Evolutionary conservation across 2,329 filamentous ascomycete genomes (phyloP), one percentile per base, ranked within the genome.

Genomic region (Coniella lustricola): DNA sequence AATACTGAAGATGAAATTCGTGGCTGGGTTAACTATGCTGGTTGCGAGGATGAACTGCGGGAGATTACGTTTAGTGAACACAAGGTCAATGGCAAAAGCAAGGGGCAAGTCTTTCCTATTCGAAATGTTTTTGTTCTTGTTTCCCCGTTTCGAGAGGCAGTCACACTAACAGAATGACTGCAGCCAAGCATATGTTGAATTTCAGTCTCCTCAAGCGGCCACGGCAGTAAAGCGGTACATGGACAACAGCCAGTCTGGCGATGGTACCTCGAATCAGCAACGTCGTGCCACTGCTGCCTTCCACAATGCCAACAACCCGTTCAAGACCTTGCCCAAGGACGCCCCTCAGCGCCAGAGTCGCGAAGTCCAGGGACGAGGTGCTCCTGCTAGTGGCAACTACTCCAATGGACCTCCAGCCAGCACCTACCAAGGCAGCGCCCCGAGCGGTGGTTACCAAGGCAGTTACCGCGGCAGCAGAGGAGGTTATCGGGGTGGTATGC

Each of bases 81-180:
- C 68, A 98, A 98, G 65, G 90, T 97, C 41, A 98, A 98, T 58
- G 93, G 93, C 58, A 98, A 98, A 71, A 95, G 89, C 69, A 96
- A 97, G 72, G 91, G 93, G 90, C 95, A 75, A 55, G 82, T 67
- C 21, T 12, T 32, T 16, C n/a, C 37, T 25, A 14, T n/a, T 21
- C 25, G 5, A 21, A 14, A 17, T 10, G 2, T 8, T 4, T 10
- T 22, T 7, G 18, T 21, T 10, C 10, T 18, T 12, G 8, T 14
- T 20, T 29, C n/a, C n/a, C n/a, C n/a, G n/a, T n/a, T n/a, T n/a
- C n/a, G n/a, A 10, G 5, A 10, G n/a, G 2, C 17, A 9, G 22
- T 7, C 17, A 13, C 25, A n/a, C 31, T 48, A 40, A 41, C 36
- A n/a, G 17, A 59, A 54, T 12, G 16, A 31, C 16, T 29, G 39